These are phyloP conservation scores for Carex parvula DNA, from an alignment of 176 grass and related monocot species.

Conservation along the genomic window DNA sequence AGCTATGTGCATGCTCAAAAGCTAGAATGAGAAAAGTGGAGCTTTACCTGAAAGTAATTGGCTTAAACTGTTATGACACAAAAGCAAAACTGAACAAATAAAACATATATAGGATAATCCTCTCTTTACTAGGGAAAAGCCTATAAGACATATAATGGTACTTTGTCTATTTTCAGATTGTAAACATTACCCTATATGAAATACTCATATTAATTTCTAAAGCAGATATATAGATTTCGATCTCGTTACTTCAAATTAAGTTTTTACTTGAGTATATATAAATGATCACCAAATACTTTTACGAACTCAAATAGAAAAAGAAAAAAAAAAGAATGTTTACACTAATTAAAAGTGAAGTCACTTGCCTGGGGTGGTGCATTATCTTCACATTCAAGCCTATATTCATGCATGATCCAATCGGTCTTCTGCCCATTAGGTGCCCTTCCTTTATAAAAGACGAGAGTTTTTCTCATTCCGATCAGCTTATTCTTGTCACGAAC, in stretches of 20 bases:
- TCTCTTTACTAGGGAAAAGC: too few relatives aligned
- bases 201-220: background rate
- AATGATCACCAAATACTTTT: conserved; percentile 2
- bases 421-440: conserved; percentile 89
- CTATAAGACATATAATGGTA: too few relatives aligned
- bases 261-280: background rate
- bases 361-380: conserved; percentile 80
- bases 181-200: background rate
- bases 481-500: conserved; percentile 75
- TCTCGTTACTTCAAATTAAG: background rate
- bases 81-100: too few relatives aligned
- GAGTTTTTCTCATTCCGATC: conserved; percentile 98
- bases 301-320: background rate
- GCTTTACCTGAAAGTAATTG: too few relatives aligned
- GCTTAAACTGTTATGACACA: too few relatives aligned
- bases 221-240: background rate
- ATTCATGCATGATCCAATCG: conserved; percentile 99
- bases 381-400: conserved; percentile 88
- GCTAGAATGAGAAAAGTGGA: too few relatives aligned
- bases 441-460: conserved; percentile 97
- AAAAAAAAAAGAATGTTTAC: background rate
- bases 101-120: too few relatives aligned
- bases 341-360: background rate
- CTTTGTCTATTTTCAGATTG: too few relatives aligned
- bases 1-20: too few relatives aligned